These are phyloP conservation scores for Trypanosoma mega DNA, from an alignment of 208 protist species.

Conservation along the genomic window DNA sequence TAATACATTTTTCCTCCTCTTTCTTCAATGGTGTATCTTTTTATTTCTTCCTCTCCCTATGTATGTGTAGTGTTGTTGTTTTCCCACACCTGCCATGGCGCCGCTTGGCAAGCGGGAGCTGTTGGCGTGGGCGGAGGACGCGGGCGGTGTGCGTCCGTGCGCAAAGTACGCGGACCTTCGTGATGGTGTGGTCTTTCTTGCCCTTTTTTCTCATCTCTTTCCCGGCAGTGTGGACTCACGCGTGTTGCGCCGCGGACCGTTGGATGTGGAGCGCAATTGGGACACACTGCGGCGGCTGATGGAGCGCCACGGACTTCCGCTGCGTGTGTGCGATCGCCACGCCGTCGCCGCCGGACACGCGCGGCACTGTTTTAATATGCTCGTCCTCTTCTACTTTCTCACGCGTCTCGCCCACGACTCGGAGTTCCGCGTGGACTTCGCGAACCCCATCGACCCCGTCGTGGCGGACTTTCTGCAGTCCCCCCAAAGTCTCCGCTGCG, in stretches of 20 bases:
- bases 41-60: constrained; percentile 1
- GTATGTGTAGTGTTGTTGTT: no score
- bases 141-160: constrained; percentile 41
- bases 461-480: constrained; percentile 69
- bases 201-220: constrained; percentile 35
- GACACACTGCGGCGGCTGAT: constrained; percentile 37
- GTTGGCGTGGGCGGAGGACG: constrained; percentile 43
- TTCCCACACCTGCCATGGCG: constrained; percentile 1
- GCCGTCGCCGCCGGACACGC: constrained; percentile 45
- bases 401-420: constrained; percentile 27
- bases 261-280: constrained; percentile 49
- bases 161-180: constrained; percentile 53
- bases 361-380: constrained; percentile 60
- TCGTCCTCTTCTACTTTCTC: constrained; percentile 79
- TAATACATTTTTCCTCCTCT: constrained; percentile 12
- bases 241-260: constrained; percentile 33
- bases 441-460: constrained; percentile 48
- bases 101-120: constrained; percentile 51
- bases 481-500: constrained; percentile 33
- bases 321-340: constrained; percentile 38
- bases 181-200: constrained; percentile 59
- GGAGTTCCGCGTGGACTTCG: constrained; percentile 60
- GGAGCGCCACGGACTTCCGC: constrained; percentile 36
- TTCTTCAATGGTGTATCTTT: constrained; percentile 1
- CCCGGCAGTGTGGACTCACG: constrained; percentile 28